Evolutionary conservation across 1,139 yeast species (phyloP).

Genomic region (Geotrichum aggregatum): DNA sequence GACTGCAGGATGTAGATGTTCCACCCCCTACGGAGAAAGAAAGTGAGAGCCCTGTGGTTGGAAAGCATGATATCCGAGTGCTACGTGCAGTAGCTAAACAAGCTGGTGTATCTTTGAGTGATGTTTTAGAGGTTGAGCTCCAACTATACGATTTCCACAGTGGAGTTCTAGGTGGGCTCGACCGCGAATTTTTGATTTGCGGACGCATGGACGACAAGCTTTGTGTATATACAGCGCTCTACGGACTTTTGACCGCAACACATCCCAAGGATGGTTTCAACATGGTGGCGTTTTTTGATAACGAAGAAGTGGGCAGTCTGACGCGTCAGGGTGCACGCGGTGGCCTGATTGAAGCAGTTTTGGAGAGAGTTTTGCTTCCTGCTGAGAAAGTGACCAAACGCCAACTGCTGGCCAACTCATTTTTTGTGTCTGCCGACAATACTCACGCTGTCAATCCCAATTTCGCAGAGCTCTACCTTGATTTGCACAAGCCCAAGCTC

Average conservation of each 20-base stretch:
- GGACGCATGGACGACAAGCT: constrained; percentile 86
- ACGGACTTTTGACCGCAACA: constrained; percentile 48
- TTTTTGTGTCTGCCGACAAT: constrained; percentile 83
- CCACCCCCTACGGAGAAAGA: constrained; percentile 43
- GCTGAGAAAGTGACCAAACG: constrained; percentile 43
- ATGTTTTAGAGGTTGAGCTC: constrained; percentile 79
- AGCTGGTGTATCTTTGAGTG: constrained; percentile 45
- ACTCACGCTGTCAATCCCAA: constrained; percentile 95
- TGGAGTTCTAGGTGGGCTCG: constrained; percentile 75
- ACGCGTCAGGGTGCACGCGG: constrained; percentile 94
- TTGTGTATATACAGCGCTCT: constrained; percentile 73
- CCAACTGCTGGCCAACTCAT: constrained; percentile 52
- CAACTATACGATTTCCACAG: constrained; percentile 74
- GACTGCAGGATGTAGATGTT: constrained; percentile 35
- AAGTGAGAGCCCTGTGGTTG: constrained; percentile 50
- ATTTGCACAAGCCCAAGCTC: constrained; percentile 64
- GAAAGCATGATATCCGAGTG: constrained; percentile 65
- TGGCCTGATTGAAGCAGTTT: constrained; percentile 70
- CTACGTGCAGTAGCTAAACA: constrained; percentile 64
- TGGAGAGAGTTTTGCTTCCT: constrained; percentile 61
- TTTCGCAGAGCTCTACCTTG: constrained; percentile 58
- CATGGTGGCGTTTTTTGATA: constrained; percentile 77
- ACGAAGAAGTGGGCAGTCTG: constrained; percentile 86
- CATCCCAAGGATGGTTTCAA: constrained; percentile 63
- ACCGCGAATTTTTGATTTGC: constrained; percentile 78